Base-by-base conservation (phyloP, 2,329 filamentous ascomycete species). In the Colletotrichum neosansevieriae region DNA sequence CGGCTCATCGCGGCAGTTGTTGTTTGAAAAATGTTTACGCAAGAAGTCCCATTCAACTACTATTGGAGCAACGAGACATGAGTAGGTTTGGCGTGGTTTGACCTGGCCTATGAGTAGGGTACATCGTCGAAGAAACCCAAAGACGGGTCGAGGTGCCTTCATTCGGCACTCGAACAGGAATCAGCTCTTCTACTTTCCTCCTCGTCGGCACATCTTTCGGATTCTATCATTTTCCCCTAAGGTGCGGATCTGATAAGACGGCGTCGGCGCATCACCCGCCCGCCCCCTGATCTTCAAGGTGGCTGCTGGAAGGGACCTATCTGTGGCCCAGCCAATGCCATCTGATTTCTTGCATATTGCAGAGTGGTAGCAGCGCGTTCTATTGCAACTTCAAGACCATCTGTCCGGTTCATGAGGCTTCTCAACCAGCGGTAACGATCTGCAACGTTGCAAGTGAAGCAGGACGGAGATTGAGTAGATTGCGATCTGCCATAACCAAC, bases 331-430 rank as follows among this genome's bases (percentile, higher is more conserved):
- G 44, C 44, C 24, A 51, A 51, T 38, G 64, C 64, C 64, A 63
- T 67, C 51, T 67, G 64, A 67, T 67, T 44, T 11, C 51, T 19
- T 63, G 64, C 64, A 63, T 67, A 63, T 67, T 58, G 17, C 38
- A 53, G 29, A 49, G 44, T 67, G 17, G 51, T 38, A 58, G 63
- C 12, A 3, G 58, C 34, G 59, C 19, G 32, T 44, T 29, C 1
- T 3, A 12, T 11, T 24, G 24, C 17, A 38, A n/a, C 10, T n/a
- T 19, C 5, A 13, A 44, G 19, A 17, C 29, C 51, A 57, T 50
- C 19, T 17, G 29, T 11, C 4, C 6, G 29, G 64, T 63, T 50
- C 59, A 63, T 63, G 36, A 58, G 64, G 44, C 32, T 63, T 42
- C 29, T 21, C 13, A 53, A 4, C 9, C 38, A 5, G 19, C 11